A percentile compares a stretch with the other conserved stretches of the same genome.
phyloP scores from a whole-genome alignment of 345 rosid species.

The Acer negundo region DNA sequence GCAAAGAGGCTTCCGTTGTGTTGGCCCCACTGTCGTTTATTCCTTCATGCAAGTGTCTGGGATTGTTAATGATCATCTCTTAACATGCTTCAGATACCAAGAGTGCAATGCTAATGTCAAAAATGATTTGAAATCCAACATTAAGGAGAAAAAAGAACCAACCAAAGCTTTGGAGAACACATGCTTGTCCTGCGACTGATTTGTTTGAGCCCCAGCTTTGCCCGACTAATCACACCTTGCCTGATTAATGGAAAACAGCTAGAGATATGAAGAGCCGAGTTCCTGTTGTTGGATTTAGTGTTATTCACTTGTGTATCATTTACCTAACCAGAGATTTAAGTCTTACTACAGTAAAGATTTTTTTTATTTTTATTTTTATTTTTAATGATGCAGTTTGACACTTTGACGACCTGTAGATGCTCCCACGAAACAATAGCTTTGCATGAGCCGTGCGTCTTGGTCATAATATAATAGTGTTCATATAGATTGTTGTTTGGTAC shows the following conservation, averaged over 20 bases:
- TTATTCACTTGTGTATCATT: conserved; percentile 27
- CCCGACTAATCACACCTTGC: conserved; percentile 20
- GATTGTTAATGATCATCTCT: conserved; percentile 78
- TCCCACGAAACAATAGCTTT: neutral
- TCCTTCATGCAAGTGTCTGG: conserved; percentile 91
- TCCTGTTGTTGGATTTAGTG: conserved; percentile 14
- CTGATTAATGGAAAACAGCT: conserved; percentile 17
- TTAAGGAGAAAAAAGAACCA: conserved; percentile 25
- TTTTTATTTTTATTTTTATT: neutral
- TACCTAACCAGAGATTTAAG: conserved; percentile 18
- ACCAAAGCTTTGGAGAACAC: conserved; percentile 28
- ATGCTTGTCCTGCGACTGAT: conserved; percentile 29
- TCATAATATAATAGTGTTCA: neutral
- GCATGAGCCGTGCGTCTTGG: neutral
- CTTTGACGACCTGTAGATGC: conserved; percentile 14
- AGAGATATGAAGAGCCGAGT: conserved; percentile 14
- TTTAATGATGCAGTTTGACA: neutral
- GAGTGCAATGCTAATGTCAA: conserved; percentile 42
- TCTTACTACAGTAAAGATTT: neutral
- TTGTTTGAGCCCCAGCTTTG: conserved; percentile 16
- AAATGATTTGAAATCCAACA: conserved; percentile 31
- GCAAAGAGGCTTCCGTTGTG: conserved; percentile 88
- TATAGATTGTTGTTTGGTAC: conserved; percentile 6
- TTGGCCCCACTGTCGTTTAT: conserved; percentile 85
- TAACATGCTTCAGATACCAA: conserved; percentile 69